Evolutionary conservation across 331 rosid genomes (phyloP).

Genomic region (Cucumis variabilis): DNA sequence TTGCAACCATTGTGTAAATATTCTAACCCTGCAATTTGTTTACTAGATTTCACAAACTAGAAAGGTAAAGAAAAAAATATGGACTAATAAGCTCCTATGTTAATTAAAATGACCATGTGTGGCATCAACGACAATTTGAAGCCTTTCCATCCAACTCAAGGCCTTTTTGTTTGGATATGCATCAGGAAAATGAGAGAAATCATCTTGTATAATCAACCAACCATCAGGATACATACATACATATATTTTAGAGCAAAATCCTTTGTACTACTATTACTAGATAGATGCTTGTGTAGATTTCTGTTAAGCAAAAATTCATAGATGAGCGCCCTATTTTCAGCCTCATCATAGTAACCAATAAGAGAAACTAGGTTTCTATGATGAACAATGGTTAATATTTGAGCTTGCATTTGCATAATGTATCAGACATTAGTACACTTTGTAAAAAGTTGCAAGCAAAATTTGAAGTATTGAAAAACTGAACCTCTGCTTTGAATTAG

Average conservation of each 20-base stretch:
- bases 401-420: slow-evolving; percentile 39
- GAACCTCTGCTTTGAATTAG: slow-evolving; percentile 50
- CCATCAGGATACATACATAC: slow-evolving; percentile 17
- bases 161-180: slow-evolving; percentile 40
- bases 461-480: neutral
- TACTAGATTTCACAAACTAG: neutral
- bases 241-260: neutral
- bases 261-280: slow-evolving; percentile 38
- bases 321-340: slow-evolving; percentile 45
- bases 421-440: neutral
- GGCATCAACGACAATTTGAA: slow-evolving; percentile 59
- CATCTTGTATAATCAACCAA: neutral
- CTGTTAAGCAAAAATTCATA: slow-evolving; percentile 63
- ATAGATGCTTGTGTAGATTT: slow-evolving; percentile 49
- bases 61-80: neutral
- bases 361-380: slow-evolving; percentile 46
- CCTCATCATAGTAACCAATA: slow-evolving; percentile 60
- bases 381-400: slow-evolving; percentile 45
- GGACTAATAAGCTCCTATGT: neutral
- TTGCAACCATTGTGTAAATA: slow-evolving; percentile 58
- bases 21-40: slow-evolving; percentile 43
- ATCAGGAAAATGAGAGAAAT: neutral
- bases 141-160: slow-evolving; percentile 57
- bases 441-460: neutral
- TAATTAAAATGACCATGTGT: slow-evolving; percentile 57